Evolutionary conservation across 129 eudicot species (phyloP).

Genomic region (Flaveria robusta): DNA sequence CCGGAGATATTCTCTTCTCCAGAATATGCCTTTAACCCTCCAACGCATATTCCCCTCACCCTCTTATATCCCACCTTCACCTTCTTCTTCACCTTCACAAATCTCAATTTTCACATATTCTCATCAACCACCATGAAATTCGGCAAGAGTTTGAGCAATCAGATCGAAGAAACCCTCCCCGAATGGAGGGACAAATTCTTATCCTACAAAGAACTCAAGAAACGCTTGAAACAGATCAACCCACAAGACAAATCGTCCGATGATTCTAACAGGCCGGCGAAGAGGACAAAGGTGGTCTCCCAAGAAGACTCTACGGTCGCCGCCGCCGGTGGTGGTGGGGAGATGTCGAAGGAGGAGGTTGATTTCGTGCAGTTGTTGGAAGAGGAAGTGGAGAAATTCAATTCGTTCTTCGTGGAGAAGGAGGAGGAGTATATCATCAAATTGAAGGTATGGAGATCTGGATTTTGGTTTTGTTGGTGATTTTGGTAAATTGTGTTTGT

Average conservation of each 20-base stretch:
- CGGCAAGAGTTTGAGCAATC: constrained; percentile 78
- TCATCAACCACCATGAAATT: constrained; percentile 59
- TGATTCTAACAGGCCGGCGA: constrained; percentile 30
- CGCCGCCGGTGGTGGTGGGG: constrained; percentile 27
- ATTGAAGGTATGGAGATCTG: constrained; percentile 55
- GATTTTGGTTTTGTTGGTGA: not conserved
- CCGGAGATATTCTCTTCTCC: constrained; percentile 22
- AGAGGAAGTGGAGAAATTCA: constrained; percentile 82
- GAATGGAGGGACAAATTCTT: constrained; percentile 92
- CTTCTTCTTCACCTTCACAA: not conserved
- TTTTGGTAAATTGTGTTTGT: not conserved
- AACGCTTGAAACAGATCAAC: constrained; percentile 58
- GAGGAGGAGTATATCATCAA: constrained; percentile 86
- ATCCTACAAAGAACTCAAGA: constrained; percentile 87
- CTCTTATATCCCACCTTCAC: constrained; percentile 2
- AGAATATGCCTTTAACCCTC: constrained; percentile 43
- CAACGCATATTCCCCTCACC: constrained; percentile 38
- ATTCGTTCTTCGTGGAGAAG: constrained; percentile 74
- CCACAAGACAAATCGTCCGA: constrained; percentile 31
- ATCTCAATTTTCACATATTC: not conserved
- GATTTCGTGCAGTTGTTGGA: constrained; percentile 72
- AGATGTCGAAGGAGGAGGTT: constrained; percentile 49
- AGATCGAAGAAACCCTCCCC: constrained; percentile 81
- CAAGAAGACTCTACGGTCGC: too few species aligned
- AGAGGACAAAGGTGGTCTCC: constrained; percentile 23